These are phyloP conservation scores for Chalciporus chontae DNA, from an alignment of 768 basidiomycete species.

Conservation along the genomic window DNA sequence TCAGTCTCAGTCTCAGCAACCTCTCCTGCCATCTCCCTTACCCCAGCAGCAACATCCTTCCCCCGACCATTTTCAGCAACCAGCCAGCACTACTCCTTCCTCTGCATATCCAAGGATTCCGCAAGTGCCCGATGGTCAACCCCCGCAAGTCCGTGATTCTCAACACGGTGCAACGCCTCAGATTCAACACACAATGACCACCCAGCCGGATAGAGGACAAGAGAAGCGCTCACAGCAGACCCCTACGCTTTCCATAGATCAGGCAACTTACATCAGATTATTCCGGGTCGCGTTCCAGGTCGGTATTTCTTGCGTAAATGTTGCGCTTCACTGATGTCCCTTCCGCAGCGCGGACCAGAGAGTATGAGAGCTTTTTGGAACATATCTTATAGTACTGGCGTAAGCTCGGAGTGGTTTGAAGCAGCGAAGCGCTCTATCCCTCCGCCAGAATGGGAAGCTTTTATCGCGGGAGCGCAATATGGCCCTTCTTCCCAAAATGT, in stretches of 20 bases:
- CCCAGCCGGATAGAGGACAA: slow-evolving; percentile 3
- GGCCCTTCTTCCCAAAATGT: not conserved
- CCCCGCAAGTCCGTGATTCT: not conserved
- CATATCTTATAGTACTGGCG: slow-evolving; percentile 14
- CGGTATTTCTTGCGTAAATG: slow-evolving; percentile 5
- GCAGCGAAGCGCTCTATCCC: slow-evolving; percentile 19
- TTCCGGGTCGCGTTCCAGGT: slow-evolving; percentile 24
- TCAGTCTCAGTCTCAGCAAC: not conserved
- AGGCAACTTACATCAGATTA: slow-evolving; percentile 16
- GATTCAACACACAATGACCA: not conserved
- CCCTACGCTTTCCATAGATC: not conserved
- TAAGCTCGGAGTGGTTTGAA: slow-evolving; percentile 20
- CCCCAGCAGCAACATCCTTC: not conserved
- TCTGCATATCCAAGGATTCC: too few species aligned
- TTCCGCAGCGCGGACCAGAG: slow-evolving; percentile 14
- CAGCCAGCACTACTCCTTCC: not conserved
- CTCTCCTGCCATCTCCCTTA: slow-evolving; percentile 1
- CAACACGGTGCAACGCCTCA: not conserved
- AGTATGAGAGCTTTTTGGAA: slow-evolving; percentile 11
- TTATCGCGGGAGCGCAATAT: slow-evolving; percentile 5
- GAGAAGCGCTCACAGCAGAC: slow-evolving; percentile 5
- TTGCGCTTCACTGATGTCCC: slow-evolving; percentile 1
- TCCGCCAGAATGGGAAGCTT: slow-evolving; percentile 8
- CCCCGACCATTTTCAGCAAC: not conserved
- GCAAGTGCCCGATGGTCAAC: not conserved